Base-by-base conservation (phyloP, 768 basidiomycete genomes). In the Trametes cubensis region DNA sequence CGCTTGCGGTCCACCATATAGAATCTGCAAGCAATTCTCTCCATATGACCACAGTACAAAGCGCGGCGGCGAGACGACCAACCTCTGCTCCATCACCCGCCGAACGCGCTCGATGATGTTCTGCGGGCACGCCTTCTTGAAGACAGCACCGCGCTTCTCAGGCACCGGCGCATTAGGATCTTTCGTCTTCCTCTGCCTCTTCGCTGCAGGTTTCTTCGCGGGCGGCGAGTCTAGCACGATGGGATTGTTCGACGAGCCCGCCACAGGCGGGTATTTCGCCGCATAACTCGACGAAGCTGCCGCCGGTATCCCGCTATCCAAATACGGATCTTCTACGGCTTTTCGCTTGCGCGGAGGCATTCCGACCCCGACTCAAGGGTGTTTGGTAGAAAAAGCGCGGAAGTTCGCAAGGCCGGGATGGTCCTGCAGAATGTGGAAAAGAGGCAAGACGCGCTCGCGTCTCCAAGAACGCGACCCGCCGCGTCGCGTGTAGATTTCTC, bases 1-100 rank as follows among this genome's bases (percentile, higher is more conserved):
- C 87, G 76, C 17, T 77, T 75, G 8, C 92, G 76, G 55, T 89
- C 85, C 58, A 95, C 80, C 85, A 94, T 87, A 69, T 86, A 94
- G 75, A 94, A 88, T 56, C 86, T 88, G 42, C 34, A n/a, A n/a
- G n/a, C n/a, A n/a, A n/a, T 25, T 38, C 30, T 17, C 48, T 13
- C 8, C 23, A 18, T 41, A 10, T 11, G 10, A 10, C 17, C 14
- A 28, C 28, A 28, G 28, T 30, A 28, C 8, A 30, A 14, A 28
- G 1, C n/a, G n/a, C n/a, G 5, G 25, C 17, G 48, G 25, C 25
- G 13, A 18, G 5, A 7, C 1, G 23, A 65, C 72, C 54, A 53
- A 72, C 76, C 76, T 71, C 61, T 78, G 77, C 4, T 68, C 64
- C 64, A 69, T 70, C 23, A 77, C 77, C 25, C 77, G 66, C n/a